Percentiles rank a stretch among this genome's conserved stretches.
Evolutionary conservation across 208 protist species (phyloP).

Genomic region (Leishmania tropica): DNA sequence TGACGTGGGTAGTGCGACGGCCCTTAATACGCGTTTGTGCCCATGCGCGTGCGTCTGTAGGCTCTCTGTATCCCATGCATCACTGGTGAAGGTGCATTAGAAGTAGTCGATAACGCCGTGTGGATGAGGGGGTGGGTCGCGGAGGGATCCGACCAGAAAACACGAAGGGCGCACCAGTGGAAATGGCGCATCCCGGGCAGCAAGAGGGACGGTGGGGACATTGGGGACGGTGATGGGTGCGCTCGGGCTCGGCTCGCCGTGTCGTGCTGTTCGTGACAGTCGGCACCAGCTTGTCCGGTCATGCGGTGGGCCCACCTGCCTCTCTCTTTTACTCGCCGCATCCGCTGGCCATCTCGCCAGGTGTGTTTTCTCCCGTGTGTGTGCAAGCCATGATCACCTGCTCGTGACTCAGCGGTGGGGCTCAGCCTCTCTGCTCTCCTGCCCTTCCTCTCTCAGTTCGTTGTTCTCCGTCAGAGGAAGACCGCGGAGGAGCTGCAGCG

Average conservation of each 20-base stretch:
- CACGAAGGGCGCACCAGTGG: neutral
- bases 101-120: neutral
- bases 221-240: neutral
- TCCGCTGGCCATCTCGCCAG: neutral
- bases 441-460: neutral
- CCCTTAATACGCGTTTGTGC: constrained; percentile 4
- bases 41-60: neutral
- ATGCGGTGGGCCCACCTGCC: too few relatives aligned
- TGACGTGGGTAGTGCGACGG: neutral
- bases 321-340: neutral
- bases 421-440: neutral
- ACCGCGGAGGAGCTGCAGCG: neutral
- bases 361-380: neutral
- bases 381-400: neutral
- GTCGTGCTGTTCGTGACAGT: neutral
- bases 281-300: neutral
- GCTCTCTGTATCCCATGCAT: neutral
- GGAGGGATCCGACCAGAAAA: constrained; percentile 7
- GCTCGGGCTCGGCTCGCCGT: neutral
- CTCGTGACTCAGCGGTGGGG: neutral
- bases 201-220: neutral
- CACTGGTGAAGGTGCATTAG: neutral
- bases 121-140: neutral
- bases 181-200: neutral
- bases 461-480: neutral